A percentile compares a stretch with the other conserved stretches of the same genome.
These are phyloP conservation scores for Acanthamoeba royreba DNA, from an alignment of 208 protist species.

Conservation along the genomic window DNA sequence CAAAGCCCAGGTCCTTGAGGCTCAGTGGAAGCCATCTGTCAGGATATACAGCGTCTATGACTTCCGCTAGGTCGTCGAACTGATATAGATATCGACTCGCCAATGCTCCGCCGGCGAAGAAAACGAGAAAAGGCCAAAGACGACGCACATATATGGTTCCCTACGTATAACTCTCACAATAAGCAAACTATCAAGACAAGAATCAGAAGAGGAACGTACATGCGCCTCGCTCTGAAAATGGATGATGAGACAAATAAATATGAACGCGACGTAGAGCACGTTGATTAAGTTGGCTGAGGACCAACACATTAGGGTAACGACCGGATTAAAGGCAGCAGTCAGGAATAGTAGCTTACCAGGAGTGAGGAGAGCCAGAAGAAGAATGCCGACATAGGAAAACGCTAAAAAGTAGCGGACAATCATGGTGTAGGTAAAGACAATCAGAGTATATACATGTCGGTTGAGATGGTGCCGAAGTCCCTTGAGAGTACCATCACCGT, in stretches of 20 bases:
- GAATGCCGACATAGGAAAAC: slow-evolving; percentile 8
- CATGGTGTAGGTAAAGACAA: slow-evolving; percentile 26
- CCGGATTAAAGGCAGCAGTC: not conserved
- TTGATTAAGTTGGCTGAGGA: slow-evolving; percentile 24
- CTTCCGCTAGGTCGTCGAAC: slow-evolving; percentile 10
- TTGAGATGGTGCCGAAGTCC: not conserved
- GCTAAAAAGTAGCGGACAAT: slow-evolving; percentile 11
- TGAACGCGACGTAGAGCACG: slow-evolving; percentile 16
- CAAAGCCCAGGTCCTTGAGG: slow-evolving; percentile 3
- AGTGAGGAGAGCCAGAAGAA: slow-evolving; percentile 16
- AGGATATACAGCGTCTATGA: not conserved
- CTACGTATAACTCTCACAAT: not conserved
- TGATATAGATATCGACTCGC: not conserved
- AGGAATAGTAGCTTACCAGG: not conserved
- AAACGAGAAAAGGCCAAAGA: slow-evolving; percentile 16
- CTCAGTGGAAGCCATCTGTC: not conserved
- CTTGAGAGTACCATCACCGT: not conserved
- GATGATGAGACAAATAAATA: slow-evolving; percentile 2
- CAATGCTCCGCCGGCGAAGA: slow-evolving; percentile 17
- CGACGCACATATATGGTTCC: not conserved
- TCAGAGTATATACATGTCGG: not conserved
- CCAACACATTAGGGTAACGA: not conserved
- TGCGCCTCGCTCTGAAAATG: not conserved
- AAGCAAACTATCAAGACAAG: not conserved
- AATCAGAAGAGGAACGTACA: not conserved